A percentile compares a stretch with the other conserved stretches of the same genome.
These are phyloP conservation scores for Magnusiomyces ingens DNA, from an alignment of 1,139 yeast species.

Conservation along the genomic window DNA sequence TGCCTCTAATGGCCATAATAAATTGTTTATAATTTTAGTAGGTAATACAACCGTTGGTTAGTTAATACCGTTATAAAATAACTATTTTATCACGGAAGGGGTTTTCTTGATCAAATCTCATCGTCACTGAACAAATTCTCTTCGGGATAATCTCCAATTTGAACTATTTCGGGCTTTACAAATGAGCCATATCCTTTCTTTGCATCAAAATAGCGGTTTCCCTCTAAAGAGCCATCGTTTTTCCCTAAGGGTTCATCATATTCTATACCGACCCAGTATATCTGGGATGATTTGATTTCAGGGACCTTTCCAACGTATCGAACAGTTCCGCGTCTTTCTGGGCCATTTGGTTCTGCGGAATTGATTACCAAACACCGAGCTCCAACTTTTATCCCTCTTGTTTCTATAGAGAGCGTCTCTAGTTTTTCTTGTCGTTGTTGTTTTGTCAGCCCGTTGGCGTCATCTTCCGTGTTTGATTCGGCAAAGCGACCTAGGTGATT, in stretches of 20 bases:
- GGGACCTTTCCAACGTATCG: slow-evolving; percentile 61
- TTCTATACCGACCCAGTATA: slow-evolving; percentile 77
- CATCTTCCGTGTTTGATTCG: slow-evolving; percentile 37
- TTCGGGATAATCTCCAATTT: slow-evolving; percentile 35
- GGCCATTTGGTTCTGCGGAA: slow-evolving; percentile 23
- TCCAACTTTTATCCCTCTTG: slow-evolving; percentile 31
- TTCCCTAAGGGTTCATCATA: slow-evolving; percentile 59
- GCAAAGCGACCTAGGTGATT: slow-evolving; percentile 67
- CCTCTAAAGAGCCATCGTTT: slow-evolving; percentile 72
- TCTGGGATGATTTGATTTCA: slow-evolving; percentile 38
- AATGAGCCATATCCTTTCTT: slow-evolving; percentile 46
- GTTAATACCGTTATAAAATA: no score
- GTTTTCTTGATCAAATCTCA: slow-evolving; percentile 24
- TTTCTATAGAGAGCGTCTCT: slow-evolving; percentile 27
- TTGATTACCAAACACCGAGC: slow-evolving; percentile 36
- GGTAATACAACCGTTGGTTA: background rate
- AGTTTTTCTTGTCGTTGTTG: slow-evolving; percentile 26
- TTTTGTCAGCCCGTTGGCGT: slow-evolving; percentile 20
- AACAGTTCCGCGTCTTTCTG: slow-evolving; percentile 60
- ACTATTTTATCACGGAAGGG: no score
- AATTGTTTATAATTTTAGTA: background rate
- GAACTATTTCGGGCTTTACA: slow-evolving; percentile 33
- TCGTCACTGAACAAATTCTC: slow-evolving; percentile 25
- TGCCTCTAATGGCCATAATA: background rate
- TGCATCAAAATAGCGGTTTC: slow-evolving; percentile 55